These are phyloP conservation scores for Salisapilia sapeloensis DNA, from an alignment of 352 stramenopile genomes.

Conservation along the genomic window DNA sequence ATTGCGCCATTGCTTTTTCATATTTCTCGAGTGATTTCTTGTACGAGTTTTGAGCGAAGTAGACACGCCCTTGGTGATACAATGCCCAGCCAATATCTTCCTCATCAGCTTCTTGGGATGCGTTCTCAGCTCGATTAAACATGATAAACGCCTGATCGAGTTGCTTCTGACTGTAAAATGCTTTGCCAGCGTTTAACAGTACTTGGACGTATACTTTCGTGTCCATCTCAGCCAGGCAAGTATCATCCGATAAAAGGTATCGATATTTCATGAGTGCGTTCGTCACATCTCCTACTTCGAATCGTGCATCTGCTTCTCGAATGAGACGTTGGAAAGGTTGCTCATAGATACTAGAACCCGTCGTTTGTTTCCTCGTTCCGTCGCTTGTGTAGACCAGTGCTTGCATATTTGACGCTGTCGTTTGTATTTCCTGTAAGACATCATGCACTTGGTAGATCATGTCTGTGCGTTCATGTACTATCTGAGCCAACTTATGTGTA, in stretches of 20 bases:
- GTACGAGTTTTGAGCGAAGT: slow-evolving; percentile 22
- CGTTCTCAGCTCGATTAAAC: slow-evolving; percentile 25
- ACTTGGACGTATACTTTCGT: slow-evolving; percentile 9
- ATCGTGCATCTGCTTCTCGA: slow-evolving; percentile 37
- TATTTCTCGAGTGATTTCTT: slow-evolving; percentile 32
- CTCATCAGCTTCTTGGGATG: slow-evolving; percentile 7
- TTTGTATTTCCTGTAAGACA: too few species aligned
- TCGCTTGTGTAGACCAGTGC: too few species aligned
- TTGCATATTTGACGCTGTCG: too few species aligned
- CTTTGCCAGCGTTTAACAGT: slow-evolving; percentile 17
- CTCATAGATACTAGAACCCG: too few species aligned
- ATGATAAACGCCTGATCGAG: slow-evolving; percentile 27
- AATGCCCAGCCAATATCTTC: slow-evolving; percentile 14
- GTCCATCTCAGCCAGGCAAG: slow-evolving; percentile 21
- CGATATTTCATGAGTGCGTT: slow-evolving; percentile 23
- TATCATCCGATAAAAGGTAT: slow-evolving; percentile 13
- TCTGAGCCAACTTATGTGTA: too few species aligned
- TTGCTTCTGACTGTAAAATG: slow-evolving; percentile 15
- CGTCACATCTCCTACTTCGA: slow-evolving; percentile 30
- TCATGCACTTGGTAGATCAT: too few species aligned
- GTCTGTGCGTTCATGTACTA: too few species aligned
- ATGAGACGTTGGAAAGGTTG: slow-evolving; percentile 13
- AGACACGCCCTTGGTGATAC: slow-evolving; percentile 12
- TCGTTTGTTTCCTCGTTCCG: too few species aligned
- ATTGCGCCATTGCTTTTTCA: slow-evolving; percentile 27